Base-by-base conservation (phyloP, 805 yeast genomes). In the Metschnikowia kofuensis region DNA sequence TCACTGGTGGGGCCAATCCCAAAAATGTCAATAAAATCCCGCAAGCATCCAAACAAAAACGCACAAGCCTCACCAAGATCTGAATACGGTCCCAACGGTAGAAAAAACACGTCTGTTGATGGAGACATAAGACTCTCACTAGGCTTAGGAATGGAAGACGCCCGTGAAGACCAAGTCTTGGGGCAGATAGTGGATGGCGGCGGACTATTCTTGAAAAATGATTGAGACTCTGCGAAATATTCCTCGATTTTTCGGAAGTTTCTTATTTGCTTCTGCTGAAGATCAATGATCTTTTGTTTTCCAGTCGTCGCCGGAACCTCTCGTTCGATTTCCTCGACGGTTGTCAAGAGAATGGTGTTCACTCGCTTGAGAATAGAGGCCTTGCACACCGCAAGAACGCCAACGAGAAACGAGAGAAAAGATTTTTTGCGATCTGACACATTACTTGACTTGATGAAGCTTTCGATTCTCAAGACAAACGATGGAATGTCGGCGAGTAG, bases 11-110 rank as follows among this genome's bases (percentile, higher is more conserved):
- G 46, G 14, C 55, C 57, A 10, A 48, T 40, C n/a, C 44, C 52
- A 30, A 44, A 52, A 13, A 58, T 43, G 45, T 65, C 71, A 37
- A 60, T 60, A 44, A 69, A 66, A 43, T 71, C 77, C 30, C 60
- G 57, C 28, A 67, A 50, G 42, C 68, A 60, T 29, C 61, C 53
- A 51, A 51, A 64, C 48, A 71, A 55, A 37, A 69, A 62, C 11
- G 68, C 66, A 34, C 61, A 54, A 9, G 65, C 61, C 50, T 73
- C 76, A 9, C 56, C 55, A 28, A 72, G 48, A 35, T 63, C 64
- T 13, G 75, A 61, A 47, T 70, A 68, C 9, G 61, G 50, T 2
- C 76, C 76, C 39, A 72, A 50, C 0, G 77, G 77, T 30, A 72
- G 54, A 49, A 64, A 72, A 51, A 60, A 72, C 16, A 51, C 46